Evolutionary conservation across 2,329 filamentous ascomycete species (phyloP), one percentile per base, ranked within the genome.

Genomic region (Hawksworthiomyces lignivorus): DNA sequence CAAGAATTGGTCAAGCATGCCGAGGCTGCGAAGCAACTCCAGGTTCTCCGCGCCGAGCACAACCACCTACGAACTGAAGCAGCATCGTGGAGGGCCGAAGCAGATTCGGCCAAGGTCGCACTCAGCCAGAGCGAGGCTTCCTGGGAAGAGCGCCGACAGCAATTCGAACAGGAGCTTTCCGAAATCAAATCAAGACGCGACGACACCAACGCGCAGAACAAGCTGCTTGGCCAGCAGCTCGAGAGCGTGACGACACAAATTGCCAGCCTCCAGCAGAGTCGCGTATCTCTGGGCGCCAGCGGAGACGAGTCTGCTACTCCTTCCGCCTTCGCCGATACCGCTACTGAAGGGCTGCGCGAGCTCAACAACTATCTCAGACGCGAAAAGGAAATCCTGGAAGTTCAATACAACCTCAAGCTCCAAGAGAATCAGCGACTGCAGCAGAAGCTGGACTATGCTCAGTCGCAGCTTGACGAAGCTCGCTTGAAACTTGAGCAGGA

Each of bases 321-420:
- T 11, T 61, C 71, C 1, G 62, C 73, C 14, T 63, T 71, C 7
- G 65, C 75, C 5, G 72, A 78, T 38, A 69, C 77, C 27, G 79
- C 77, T 30, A 67, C 81, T 9, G 85, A 87, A 50, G 86, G 85
- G 40, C 75, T 95, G 9, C 84, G 92, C 48, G 90, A 97, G 55
- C 77, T 98, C 43, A 94, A 94, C 63, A 84, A 78, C 48, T 98
- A 92, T 60, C 69, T 98, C 47, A 83, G 90, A 34, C 84, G 87
- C 31, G 94, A 98, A 64, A 98, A 97, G 69, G 92, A 97, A 59
- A 97, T 98, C 50, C 75, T 96, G 8, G 90, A 98, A 53, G 87
- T 96, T n/a, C 90, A 97, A 56, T 85, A 88, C 54, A 89, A 96
- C 52, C 72, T 97, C 33, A 89, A 90, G 54, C 73, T 81, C 1